Base-by-base conservation (phyloP, 495 filamentous ascomycete genomes). In the Aspergillus mulundensis region DNA sequence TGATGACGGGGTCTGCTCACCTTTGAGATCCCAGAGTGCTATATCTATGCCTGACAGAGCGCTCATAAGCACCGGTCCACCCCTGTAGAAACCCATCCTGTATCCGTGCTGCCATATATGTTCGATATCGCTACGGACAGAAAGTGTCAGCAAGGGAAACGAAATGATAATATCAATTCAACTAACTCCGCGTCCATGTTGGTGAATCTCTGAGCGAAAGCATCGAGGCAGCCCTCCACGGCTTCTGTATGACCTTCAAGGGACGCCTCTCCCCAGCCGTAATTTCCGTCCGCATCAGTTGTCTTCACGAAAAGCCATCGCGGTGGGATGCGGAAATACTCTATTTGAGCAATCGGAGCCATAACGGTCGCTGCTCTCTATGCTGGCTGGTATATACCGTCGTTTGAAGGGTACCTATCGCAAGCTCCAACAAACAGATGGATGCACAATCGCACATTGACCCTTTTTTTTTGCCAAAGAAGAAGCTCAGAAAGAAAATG, bases 301-400 rank as follows among this genome's bases (percentile, higher is more conserved):
- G 90, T 77, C 62, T 89, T 90, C 57, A 90, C 87, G 57, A 91
- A 90, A 2, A 90, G 77, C 88, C 88, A 91, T 25, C 86, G 74
- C 19, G 87, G 87, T 0, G 82, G 77, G 21, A 89, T 79, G 7
- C 87, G 30, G 63, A 89, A 89, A 63, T 89, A 88, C 61, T 89
- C 87, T 41, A 89, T 84, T 38, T 65, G 75, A 41, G 75, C 75
- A 58, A 90, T 89, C 8, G 34, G 36, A 0, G 39, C 46, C 54
- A 57, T 57, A 4, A 8, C 8, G n/a, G 25, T 28, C 8, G 25
- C 32, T 36, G 7, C 5, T 10, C 12, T n/a, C n/a, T n/a, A n/a
- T n/a, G n/a, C n/a, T n/a, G n/a, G n/a, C n/a, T n/a, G n/a, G n/a
- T n/a, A n/a, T n/a, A n/a, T n/a, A n/a, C n/a, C 11, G 32, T 20